Percentiles rank a stretch among this genome's conserved stretches.
phyloP scores from a whole-genome alignment of 768 basidiomycete genomes.

The Macrolepiota dolichaula region DNA sequence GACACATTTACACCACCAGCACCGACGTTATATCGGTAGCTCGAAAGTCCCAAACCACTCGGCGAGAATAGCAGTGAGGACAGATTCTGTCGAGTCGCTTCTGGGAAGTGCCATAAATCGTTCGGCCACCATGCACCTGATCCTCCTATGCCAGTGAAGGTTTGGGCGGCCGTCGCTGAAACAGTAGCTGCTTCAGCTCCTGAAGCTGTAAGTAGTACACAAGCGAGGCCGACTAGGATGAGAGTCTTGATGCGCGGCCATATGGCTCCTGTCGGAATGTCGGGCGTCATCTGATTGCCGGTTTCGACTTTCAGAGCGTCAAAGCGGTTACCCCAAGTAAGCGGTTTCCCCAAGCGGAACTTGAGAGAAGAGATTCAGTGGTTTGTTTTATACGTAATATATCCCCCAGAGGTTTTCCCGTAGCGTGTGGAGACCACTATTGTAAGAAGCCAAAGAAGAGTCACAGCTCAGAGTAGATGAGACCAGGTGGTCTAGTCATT shows the following conservation, averaged over 20 bases:
- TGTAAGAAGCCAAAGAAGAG: constrained; percentile 14
- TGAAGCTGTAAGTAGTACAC: not conserved
- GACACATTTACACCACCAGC: constrained; percentile 39
- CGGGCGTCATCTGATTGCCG: not conserved
- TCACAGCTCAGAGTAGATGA: not conserved
- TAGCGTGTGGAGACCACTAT: constrained; percentile 8
- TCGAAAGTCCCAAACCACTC: constrained; percentile 35
- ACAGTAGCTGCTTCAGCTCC: constrained; percentile 19
- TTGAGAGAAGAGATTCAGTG: not conserved
- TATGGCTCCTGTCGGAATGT: not conserved
- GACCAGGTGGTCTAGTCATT: constrained; percentile 6
- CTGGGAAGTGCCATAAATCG: constrained; percentile 38
- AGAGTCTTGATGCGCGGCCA: not conserved
- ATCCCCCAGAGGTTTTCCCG: constrained; percentile 2
- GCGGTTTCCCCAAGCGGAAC: not conserved
- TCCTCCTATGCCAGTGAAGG: constrained; percentile 37
- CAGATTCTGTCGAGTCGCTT: constrained; percentile 34
- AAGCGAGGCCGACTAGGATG: not conserved
- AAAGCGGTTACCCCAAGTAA: not conserved
- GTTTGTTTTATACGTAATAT: not conserved
- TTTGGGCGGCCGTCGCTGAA: constrained; percentile 29
- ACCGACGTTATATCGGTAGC: constrained; percentile 41
- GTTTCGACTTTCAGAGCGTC: not conserved
- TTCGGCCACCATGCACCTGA: constrained; percentile 47
- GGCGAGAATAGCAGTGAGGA: constrained; percentile 36